A percentile compares a stretch with the other conserved stretches of the same genome.
Conservation (phyloP, 2,329 filamentous ascomycete genomes). For the Pseudocercospora cruenta region DNA sequence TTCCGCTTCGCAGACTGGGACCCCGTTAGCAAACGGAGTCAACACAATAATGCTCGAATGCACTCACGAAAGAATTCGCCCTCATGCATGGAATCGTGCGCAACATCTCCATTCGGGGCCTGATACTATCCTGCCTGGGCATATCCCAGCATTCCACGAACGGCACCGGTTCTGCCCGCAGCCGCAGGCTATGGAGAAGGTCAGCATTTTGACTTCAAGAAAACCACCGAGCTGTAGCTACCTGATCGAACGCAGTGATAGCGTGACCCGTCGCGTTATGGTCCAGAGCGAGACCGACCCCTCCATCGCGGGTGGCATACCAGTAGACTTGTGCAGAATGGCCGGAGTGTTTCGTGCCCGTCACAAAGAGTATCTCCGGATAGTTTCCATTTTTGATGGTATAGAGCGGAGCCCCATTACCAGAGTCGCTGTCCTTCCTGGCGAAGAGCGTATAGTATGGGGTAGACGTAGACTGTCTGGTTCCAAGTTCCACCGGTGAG, state of each 20-base stretch:
- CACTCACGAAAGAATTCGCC: background rate
- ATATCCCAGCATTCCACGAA: background rate
- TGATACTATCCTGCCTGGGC: background rate
- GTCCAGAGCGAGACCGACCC: background rate
- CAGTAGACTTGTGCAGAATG: background rate
- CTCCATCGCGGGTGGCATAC: too few species aligned
- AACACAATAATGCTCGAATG: background rate
- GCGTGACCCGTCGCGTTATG: background rate
- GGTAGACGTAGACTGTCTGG: background rate
- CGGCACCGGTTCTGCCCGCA: background rate
- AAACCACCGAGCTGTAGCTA: background rate
- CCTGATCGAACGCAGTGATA: background rate
- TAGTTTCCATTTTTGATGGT: background rate
- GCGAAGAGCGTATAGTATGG: background rate
- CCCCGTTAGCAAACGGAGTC: background rate
- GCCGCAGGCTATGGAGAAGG: background rate
- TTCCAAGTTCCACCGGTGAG: background rate
- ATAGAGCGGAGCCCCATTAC: background rate
- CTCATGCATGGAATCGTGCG: background rate
- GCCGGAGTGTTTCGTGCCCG: background rate
- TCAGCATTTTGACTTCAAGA: background rate
- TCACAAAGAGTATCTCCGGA: background rate
- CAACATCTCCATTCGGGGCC: background rate
- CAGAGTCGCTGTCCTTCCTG: background rate
- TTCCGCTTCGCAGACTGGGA: background rate